Evolutionary conservation across 169 alveolate species (phyloP), one percentile per base, ranked within the genome.

Genomic region (Plasmodium knowlesi): DNA sequence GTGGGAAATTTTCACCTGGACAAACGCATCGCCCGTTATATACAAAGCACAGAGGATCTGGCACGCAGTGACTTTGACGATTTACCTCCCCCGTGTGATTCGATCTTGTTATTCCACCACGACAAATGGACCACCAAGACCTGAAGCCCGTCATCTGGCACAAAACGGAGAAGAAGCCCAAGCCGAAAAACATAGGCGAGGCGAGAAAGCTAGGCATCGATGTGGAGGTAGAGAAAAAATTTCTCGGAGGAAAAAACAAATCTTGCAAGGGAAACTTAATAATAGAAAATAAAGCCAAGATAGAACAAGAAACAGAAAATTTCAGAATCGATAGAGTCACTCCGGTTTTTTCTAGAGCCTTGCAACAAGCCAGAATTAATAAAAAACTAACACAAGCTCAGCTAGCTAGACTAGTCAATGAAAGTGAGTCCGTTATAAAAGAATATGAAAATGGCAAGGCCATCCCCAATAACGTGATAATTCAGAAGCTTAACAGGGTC

Each of bases 361-460:
- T 96, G 32, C 97, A 96, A 84, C 34, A 80, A 92, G 82, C 93
- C 86, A 39, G 96, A 80, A 82, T 80, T 54, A 57, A 28, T 5
- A 41, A 72, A n/a, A 74, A 82, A 30, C 82, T 83, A 82, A 90
- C 92, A n/a, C 92, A 90, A 73, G 90, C 89, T 16, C 94, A 94
- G 80, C 95, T 96, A 57, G 97, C 97, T 32, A 82, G 97, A 34
- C 86, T 92, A 19, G 95, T 96, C 22, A 94, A 94, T 34, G 96
- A 96, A 74, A 89, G 93, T 30, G 97, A 96, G 71, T 43, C 96
- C 14, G 92, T 92, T 10, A 93, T 96, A 19, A 96, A 95, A 84
- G 97, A 96, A 76, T 96, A 96, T 83, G 97, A 96, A 37, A 96
- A 95, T 72, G 97, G 97, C 6, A 83, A 92, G 54, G 97, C 96